Percentiles rank a stretch among this genome's conserved stretches.
Evolutionary conservation across 805 yeast genomes (phyloP).

Genomic region (Yarrowia yakushimensis): DNA sequence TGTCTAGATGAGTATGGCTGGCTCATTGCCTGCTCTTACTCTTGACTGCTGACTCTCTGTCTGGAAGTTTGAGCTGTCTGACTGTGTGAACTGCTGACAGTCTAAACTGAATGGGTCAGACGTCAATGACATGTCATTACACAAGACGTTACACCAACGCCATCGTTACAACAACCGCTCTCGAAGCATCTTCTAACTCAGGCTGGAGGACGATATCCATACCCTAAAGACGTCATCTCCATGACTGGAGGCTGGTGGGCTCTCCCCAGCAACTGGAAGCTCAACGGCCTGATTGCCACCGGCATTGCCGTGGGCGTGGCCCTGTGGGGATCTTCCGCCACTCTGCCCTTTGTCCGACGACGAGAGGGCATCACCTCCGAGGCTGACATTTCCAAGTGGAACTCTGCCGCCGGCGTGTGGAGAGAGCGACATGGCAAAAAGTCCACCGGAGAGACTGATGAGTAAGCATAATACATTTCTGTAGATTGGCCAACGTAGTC

Average conservation of each 20-base stretch:
- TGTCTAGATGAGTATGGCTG: no score
- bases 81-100: no score
- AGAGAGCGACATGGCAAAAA: conserved; percentile 20
- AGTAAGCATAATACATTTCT: background rate
- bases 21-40: no score
- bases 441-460: background rate
- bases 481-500: no score
- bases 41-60: no score
- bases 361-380: conserved; percentile 39
- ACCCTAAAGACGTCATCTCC: conserved; percentile 19
- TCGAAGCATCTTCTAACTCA: conserved; percentile 11
- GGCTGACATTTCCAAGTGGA: conserved; percentile 46
- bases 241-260: conserved; percentile 54
- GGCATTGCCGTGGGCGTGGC: conserved; percentile 42
- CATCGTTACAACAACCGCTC: no score
- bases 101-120: no score
- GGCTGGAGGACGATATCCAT: conserved; percentile 26
- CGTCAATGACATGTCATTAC: no score
- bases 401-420: conserved; percentile 42
- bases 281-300: conserved; percentile 41
- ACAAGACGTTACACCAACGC: no score
- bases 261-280: conserved; percentile 49
- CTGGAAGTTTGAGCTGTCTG: no score
- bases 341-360: conserved; percentile 35
- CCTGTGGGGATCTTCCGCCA: conserved; percentile 38